These are phyloP conservation scores for Yarrowia alimentaria DNA, from an alignment of 805 yeast genomes.

Conservation along the genomic window DNA sequence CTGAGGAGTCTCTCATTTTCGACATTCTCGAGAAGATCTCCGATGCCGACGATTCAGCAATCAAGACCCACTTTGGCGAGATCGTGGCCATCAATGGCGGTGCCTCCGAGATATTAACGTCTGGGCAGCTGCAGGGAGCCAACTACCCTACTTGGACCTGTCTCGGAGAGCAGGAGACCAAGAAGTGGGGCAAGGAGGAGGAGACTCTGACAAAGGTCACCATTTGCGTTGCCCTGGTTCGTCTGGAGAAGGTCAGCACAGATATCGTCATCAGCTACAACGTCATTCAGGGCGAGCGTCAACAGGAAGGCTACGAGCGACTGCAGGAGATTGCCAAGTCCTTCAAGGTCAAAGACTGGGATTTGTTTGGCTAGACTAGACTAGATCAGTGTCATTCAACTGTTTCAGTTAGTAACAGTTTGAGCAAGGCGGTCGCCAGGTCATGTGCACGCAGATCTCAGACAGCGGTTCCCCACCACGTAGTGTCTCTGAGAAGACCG, in stretches of 20 bases:
- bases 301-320: conserved; percentile 4
- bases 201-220: conserved; percentile 43
- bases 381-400: no score
- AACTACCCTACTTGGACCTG: conserved; percentile 52
- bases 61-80: conserved; percentile 35
- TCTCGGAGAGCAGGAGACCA: conserved; percentile 44
- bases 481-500: no score
- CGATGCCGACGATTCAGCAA: conserved; percentile 31
- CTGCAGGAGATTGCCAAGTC: conserved; percentile 21
- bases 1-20: conserved; percentile 41
- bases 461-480: no score
- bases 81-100: conserved; percentile 35
- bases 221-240: conserved; percentile 55
- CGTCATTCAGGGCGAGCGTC: conserved; percentile 35
- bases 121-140: conserved; percentile 40
- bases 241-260: conserved; percentile 52
- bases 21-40: conserved; percentile 45
- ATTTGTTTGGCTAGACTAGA: conserved; percentile 4
- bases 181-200: conserved; percentile 28
- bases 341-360: conserved; percentile 25
- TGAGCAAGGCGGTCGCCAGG: no score
- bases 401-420: no score
- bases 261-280: conserved; percentile 64
- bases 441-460: no score
- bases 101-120: conserved; percentile 1